Evolutionary conservation across 2,329 filamentous ascomycete species (phyloP).

Genomic region (Ophiocordyceps sinensis): DNA sequence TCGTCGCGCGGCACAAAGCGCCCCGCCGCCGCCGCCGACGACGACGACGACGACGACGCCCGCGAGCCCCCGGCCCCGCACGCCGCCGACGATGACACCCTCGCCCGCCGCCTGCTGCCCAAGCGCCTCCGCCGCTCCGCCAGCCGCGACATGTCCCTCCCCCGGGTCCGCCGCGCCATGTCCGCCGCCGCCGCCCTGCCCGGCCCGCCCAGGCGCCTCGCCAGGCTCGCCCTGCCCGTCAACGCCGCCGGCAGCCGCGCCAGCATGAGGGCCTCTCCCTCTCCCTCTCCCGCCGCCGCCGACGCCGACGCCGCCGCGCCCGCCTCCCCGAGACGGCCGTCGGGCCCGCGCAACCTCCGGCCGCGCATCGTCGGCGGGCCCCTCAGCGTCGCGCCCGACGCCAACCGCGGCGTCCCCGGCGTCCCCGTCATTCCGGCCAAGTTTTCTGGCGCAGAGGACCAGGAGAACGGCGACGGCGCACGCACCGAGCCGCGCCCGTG

Average conservation of each 20-base stretch:
- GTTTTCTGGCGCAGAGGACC: conserved; percentile 15
- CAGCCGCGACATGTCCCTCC: conserved; percentile 25
- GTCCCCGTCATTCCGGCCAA: conserved; percentile 29
- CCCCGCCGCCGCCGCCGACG: conserved; percentile 16
- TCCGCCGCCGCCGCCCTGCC: conserved; percentile 8
- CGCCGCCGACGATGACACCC: conserved; percentile 7
- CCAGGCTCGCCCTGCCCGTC: not conserved
- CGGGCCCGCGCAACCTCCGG: not conserved
- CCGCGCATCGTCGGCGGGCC: conserved; percentile 7
- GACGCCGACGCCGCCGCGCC: too few species aligned
- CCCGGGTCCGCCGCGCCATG: conserved; percentile 18
- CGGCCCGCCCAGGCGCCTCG: too few species aligned
- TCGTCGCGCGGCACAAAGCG: conserved; percentile 37
- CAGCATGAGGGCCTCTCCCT: not conserved
- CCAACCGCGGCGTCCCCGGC: conserved; percentile 30
- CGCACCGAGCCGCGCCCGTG: not conserved
- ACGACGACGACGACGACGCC: conserved; percentile 4
- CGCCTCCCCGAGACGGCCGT: not conserved
- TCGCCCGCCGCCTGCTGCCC: conserved; percentile 10
- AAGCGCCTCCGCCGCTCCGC: conserved; percentile 37
- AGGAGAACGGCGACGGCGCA: not conserved
- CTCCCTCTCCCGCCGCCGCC: too few species aligned
- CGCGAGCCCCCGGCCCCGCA: conserved; percentile 23
- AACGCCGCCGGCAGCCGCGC: not conserved
- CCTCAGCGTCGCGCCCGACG: conserved; percentile 28